Percentiles rank a stretch among this genome's conserved stretches.
Evolutionary conservation across 768 basidiomycete species (phyloP).

Genomic region (Collybiopsis luxurians): DNA sequence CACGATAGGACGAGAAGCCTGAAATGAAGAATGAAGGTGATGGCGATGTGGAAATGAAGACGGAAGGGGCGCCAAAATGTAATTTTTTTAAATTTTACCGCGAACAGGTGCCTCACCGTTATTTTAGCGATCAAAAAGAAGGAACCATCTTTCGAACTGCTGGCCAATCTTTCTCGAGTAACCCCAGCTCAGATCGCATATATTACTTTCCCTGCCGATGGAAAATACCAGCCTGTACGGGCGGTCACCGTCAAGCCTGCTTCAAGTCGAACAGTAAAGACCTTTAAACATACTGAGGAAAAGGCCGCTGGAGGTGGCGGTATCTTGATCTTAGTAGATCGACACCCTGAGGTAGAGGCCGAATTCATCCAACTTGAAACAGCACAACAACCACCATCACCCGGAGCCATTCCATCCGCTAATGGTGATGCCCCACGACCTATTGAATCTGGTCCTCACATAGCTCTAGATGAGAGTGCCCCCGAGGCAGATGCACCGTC

Average conservation of each 20-base stretch:
- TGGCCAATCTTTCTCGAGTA: slow-evolving; percentile 89
- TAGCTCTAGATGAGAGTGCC: slow-evolving; percentile 66
- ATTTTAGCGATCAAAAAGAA: slow-evolving; percentile 51
- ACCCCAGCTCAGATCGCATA: slow-evolving; percentile 85
- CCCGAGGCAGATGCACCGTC: slow-evolving; percentile 76
- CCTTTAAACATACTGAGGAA: slow-evolving; percentile 40
- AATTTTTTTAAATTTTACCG: slow-evolving; percentile 56
- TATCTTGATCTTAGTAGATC: slow-evolving; percentile 81
- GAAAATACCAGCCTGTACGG: slow-evolving; percentile 88
- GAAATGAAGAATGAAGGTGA: slow-evolving; percentile 53
- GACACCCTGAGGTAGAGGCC: slow-evolving; percentile 62
- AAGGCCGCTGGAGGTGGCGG: slow-evolving; percentile 81
- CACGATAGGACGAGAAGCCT: slow-evolving; percentile 48
- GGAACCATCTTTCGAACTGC: slow-evolving; percentile 74
- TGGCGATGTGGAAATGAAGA: slow-evolving; percentile 78
- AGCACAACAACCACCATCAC: slow-evolving; percentile 24
- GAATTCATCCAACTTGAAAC: slow-evolving; percentile 69
- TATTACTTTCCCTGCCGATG: slow-evolving; percentile 75
- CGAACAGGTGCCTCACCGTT: slow-evolving; percentile 47
- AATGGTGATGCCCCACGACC: slow-evolving; percentile 29
- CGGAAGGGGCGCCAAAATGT: slow-evolving; percentile 52
- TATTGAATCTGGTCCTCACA: slow-evolving; percentile 47
- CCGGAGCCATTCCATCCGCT: slow-evolving; percentile 27
- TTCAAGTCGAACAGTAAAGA: slow-evolving; percentile 32
- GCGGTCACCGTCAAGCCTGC: slow-evolving; percentile 56